Evolutionary conservation across 768 basidiomycete genomes (phyloP), one percentile per base, ranked within the genome.

Genomic region (Leccinellum rugosiceps): DNA sequence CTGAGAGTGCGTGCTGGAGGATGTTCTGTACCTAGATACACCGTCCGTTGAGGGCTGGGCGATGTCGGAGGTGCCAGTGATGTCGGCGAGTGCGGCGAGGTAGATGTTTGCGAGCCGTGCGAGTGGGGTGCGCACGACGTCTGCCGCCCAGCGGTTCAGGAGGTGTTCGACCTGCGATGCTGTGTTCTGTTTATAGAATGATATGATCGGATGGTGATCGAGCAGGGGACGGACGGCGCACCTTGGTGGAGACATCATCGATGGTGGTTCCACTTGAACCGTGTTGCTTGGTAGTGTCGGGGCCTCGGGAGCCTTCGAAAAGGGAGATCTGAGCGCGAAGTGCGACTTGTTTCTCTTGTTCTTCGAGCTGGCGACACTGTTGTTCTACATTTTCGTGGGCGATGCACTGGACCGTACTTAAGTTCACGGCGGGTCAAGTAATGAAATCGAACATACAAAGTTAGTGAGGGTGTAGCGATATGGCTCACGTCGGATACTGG

Each of bases 161-260:
- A 85, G 77, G 50, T 89, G 84, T 66, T 94, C 92, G 23, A 94
- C 81, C 52, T 86, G 85, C 6, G 90, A 88, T 3, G 92, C 91
- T 9, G 87, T 78, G 62, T 89, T 93, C 90, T 94, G 50, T 49
- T 6, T 38, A 30, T 17, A 23, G 15, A 15, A 38, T 43, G 43
- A 19, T 4, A 9, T 23, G 25, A 25, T 23, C 25, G 6, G 23
- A 38, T 38, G 15, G 6, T 25, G 23, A 9, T 8, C 45, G 25
- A 11, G 23, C 44, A 5, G 6, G 41, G 11, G n/a, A 68, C 81
- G 15, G 53, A 88, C 25, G 25, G 8, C 4, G 1, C 2, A 41
- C 91, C 78, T 85, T 88, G 76, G 94, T 92, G 5, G 91, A 92
- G 72, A 92, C 93, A 69, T 94, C 91, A 66, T 92, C 92, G 47